These are phyloP conservation scores for Boletellus ananas DNA, from an alignment of 768 basidiomycete species.

Conservation along the genomic window DNA sequence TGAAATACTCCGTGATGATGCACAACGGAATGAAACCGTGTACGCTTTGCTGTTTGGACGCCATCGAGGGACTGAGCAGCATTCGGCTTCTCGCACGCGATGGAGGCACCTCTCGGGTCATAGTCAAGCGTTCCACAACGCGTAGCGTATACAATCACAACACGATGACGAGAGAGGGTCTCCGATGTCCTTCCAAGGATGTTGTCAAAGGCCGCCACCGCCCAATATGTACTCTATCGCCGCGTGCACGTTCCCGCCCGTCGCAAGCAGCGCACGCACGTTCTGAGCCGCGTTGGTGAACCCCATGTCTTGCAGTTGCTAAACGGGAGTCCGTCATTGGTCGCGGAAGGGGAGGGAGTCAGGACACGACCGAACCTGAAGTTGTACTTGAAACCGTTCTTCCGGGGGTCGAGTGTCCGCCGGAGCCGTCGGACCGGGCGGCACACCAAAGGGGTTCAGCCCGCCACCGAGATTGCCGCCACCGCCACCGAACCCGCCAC, in stretches of 20 bases:
- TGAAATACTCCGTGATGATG: no score
- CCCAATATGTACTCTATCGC: slow-evolving; percentile 91
- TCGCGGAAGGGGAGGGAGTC: not conserved
- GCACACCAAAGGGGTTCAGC: slow-evolving; percentile 18
- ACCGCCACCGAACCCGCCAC: slow-evolving; percentile 23
- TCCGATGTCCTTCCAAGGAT: no score
- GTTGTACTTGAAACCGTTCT: slow-evolving; percentile 86
- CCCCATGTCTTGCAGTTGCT: slow-evolving; percentile 96
- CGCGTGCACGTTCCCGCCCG: slow-evolving; percentile 87
- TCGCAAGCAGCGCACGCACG: slow-evolving; percentile 83
- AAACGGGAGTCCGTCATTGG: no score
- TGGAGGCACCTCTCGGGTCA: no score
- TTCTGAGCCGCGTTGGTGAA: slow-evolving; percentile 89
- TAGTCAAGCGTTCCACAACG: no score
- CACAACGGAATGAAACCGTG: no score
- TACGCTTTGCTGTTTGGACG: no score
- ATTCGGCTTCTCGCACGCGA: no score
- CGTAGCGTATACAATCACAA: no score
- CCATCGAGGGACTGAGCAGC: no score
- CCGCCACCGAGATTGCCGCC: slow-evolving; percentile 31
- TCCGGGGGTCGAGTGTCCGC: slow-evolving; percentile 76
- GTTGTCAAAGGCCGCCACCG: no score
- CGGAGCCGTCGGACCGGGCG: slow-evolving; percentile 34
- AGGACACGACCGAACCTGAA: slow-evolving; percentile 48
- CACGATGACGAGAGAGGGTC: no score